Conservation (phyloP, 2,329 filamentous ascomycete species). For the Dactylonectria macrodidyma region DNA sequence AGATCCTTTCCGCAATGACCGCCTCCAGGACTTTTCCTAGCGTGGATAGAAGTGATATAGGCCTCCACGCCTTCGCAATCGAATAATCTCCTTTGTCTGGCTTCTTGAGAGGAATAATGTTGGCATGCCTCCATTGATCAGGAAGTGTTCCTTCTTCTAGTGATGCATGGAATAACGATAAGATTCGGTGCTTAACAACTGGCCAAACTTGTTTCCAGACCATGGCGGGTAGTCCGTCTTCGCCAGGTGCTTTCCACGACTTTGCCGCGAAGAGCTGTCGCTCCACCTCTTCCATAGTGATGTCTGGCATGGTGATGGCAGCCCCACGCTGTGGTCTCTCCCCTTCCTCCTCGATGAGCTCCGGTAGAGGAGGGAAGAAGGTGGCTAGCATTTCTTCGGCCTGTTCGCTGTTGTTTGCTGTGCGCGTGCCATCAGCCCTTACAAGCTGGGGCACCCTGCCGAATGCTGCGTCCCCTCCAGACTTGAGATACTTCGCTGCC, state of each 20-base stretch:
- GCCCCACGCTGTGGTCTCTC: constrained; percentile 31
- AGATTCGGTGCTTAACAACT: constrained; percentile 29
- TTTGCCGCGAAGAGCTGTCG: constrained; percentile 37
- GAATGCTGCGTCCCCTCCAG: constrained; percentile 37
- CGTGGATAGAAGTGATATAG: constrained; percentile 45
- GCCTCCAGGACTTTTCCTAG: constrained; percentile 15
- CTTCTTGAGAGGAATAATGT: constrained; percentile 51
- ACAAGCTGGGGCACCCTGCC: constrained; percentile 16
- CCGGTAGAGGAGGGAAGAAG: constrained; percentile 42
- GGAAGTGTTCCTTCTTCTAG: constrained; percentile 36
- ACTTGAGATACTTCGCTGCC: constrained; percentile 48
- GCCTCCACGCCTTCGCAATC: constrained; percentile 32
- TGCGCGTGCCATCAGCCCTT: constrained; percentile 8
- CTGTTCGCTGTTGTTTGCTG: constrained; percentile 32
- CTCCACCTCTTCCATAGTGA: constrained; percentile 43
- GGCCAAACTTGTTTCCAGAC: constrained; percentile 40
- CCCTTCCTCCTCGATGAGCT: constrained; percentile 39
- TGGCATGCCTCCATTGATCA: constrained; percentile 43
- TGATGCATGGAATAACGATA: constrained; percentile 37
- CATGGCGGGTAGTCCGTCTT: constrained; percentile 14
- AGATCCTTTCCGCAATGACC: too few relatives aligned
- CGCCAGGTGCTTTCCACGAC: constrained; percentile 41
- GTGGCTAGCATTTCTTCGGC: constrained; percentile 39
- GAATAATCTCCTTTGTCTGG: constrained; percentile 45
- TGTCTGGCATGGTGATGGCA: constrained; percentile 32